Evolutionary conservation across 2,329 filamentous ascomycete genomes (phyloP).

Genomic region (Cladophialophora bantiana): DNA sequence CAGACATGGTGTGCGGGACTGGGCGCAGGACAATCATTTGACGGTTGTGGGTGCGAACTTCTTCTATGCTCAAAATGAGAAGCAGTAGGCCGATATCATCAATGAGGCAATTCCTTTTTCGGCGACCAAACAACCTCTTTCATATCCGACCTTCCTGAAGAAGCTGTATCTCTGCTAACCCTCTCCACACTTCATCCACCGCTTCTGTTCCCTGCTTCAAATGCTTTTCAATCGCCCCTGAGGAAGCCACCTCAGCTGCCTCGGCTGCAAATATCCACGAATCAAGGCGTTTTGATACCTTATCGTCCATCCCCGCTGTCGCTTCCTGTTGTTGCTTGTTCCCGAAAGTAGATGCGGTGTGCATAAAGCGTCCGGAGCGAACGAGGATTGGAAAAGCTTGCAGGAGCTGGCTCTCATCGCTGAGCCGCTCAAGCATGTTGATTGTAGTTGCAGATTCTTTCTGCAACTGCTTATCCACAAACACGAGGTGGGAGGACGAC

Average conservation of each 20-base stretch:
- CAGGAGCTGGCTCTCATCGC: conserved; percentile 41
- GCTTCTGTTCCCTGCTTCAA: conserved; percentile 29
- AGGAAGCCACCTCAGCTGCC: conserved; percentile 30
- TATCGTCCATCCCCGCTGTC: conserved; percentile 19
- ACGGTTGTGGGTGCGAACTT: conserved; percentile 44
- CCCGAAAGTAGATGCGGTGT: conserved; percentile 23
- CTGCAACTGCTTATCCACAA: conserved; percentile 25
- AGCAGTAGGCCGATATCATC: conserved; percentile 32
- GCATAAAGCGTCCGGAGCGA: conserved; percentile 27
- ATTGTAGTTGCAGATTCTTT: conserved; percentile 21
- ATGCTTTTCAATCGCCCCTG: conserved; percentile 23
- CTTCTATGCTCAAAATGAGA: conserved; percentile 43
- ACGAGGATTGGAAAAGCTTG: conserved; percentile 34
- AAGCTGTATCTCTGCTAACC: conserved; percentile 25
- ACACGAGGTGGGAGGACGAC: conserved; percentile 17
- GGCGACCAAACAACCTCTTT: neutral
- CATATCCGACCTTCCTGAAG: conserved; percentile 12
- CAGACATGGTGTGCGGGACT: conserved; percentile 56
- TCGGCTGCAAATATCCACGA: conserved; percentile 39
- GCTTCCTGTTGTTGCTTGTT: neutral
- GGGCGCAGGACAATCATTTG: conserved; percentile 43
- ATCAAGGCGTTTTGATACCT: conserved; percentile 28
- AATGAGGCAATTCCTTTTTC: neutral
- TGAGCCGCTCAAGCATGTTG: conserved; percentile 35
- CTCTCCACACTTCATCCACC: conserved; percentile 27